Evolutionary conservation across 1,139 yeast genomes (phyloP).

Genomic region (Arxiozyma telluris): DNA sequence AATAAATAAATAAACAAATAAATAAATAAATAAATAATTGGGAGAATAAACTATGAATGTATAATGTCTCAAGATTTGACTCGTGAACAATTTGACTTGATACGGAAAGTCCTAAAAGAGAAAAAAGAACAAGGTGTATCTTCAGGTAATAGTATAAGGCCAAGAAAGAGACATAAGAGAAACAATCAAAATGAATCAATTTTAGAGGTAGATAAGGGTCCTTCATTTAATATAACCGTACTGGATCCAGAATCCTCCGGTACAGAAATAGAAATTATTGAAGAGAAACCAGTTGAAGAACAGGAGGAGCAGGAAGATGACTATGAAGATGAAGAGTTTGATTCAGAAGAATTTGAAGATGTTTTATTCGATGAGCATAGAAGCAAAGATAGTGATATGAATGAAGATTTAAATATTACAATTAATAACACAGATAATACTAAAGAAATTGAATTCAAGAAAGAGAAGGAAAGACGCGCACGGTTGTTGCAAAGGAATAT

Average conservation of each 20-base stretch:
- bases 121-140: conserved; percentile 11
- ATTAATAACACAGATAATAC: conserved; percentile 7
- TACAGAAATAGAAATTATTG: conserved; percentile 6
- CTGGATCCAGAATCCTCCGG: background rate
- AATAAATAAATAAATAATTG: background rate
- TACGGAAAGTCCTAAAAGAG: conserved; percentile 33
- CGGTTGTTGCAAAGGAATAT: conserved; percentile 20
- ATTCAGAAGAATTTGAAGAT: conserved; percentile 36
- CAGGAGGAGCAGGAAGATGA: conserved; percentile 26
- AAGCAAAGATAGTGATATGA: conserved; percentile 6
- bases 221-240: background rate
- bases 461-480: background rate
- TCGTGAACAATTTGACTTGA: conserved; percentile 33
- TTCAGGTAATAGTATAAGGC: background rate
- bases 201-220: background rate
- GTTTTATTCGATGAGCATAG: conserved; percentile 25
- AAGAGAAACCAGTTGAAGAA: conserved; percentile 25
- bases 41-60: background rate
- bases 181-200: conserved; percentile 4
- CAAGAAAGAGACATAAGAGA: conserved; percentile 9
- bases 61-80: conserved; percentile 27
- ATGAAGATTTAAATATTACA: conserved; percentile 23
- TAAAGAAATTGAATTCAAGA: conserved; percentile 6
- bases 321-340: conserved; percentile 29
- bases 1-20: no score